Base-by-base conservation (phyloP, 441 rosid genomes). In the Euphorbia corollata region DNA sequence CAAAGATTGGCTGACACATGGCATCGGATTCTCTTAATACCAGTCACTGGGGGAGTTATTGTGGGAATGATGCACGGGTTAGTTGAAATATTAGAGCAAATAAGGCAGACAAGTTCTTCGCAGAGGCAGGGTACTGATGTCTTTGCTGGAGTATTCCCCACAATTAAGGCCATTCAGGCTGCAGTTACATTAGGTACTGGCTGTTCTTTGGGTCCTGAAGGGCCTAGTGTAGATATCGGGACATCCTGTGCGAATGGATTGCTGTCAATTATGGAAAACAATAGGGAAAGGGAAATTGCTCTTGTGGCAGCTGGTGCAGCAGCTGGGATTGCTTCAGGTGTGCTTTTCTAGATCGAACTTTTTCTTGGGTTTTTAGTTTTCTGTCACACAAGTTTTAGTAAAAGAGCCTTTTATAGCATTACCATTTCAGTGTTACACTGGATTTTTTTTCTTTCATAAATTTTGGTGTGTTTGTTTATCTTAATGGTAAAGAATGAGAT, bases 301-400 rank as follows among this genome's bases (percentile, higher is more conserved):
- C 97, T 93, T 72, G 82, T 92, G 55, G 97, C 96, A 43, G 99
- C 98, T 72, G 98, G 98, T 79, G 96, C 99, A 3, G 99, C 96
- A 0, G 82, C 97, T 82, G 99, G 99, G 68, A 90, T 93, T 84
- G 85, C 97, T 66, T 87, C 97, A 74, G 98, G 98, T 92, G 77
- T 61, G 23, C 30, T 13, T 41, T 16, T 27, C 34, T 23, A 23
- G 36, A 22, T 38, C 7, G 11, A 36, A 22, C 16, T 41, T 19
- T 38, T 7, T 39, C 8, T 54, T 20, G 50, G 32, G 30, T 11
- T 23, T 22, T 56, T 50, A 32, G 13, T 18, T 36, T 19, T 69
- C 65, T 64, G 15, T 53, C n/a, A 19, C 36, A 64, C 15, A 56
- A 23, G 3, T 60, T 56, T 36, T 20, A 51, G 56, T 60, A 30